Evolutionary conservation across 495 filamentous ascomycete species (phyloP).

Genomic region (Parathielavia appendiculata): DNA sequence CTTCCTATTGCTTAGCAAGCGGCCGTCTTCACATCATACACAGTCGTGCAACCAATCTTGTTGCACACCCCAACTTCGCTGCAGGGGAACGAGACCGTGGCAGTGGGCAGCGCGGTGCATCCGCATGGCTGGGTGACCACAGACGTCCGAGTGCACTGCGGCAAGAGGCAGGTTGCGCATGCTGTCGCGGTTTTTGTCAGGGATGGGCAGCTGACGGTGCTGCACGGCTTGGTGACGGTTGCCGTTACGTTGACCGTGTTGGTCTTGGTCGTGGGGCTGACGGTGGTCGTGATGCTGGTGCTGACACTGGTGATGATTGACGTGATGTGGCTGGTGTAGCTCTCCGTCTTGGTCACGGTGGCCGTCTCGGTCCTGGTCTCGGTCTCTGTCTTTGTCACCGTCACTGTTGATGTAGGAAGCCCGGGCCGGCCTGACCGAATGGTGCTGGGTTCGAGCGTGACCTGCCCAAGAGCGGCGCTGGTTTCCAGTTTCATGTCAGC

Average conservation of each 20-base stretch:
- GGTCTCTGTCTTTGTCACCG: slow-evolving; percentile 15
- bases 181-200: slow-evolving; percentile 25
- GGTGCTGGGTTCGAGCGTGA: slow-evolving; percentile 26
- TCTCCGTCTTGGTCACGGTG: slow-evolving; percentile 16
- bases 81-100: slow-evolving; percentile 26
- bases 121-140: slow-evolving; percentile 25
- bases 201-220: slow-evolving; percentile 13
- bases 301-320: slow-evolving; percentile 3
- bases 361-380: slow-evolving; percentile 15
- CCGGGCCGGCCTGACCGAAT: slow-evolving; percentile 14
- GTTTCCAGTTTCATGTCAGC: neutral
- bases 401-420: slow-evolving; percentile 4
- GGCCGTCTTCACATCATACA: slow-evolving; percentile 24
- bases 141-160: slow-evolving; percentile 28
- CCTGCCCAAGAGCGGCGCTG: slow-evolving; percentile 26
- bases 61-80: slow-evolving; percentile 21
- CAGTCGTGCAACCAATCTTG: slow-evolving; percentile 32
- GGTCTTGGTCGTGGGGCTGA: slow-evolving; percentile 11
- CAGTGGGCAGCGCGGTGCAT: slow-evolving; percentile 26
- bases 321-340: slow-evolving; percentile 16
- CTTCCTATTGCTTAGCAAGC: slow-evolving; percentile 16
- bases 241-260: slow-evolving; percentile 3
- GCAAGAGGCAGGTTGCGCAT: slow-evolving; percentile 27
- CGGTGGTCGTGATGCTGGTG: slow-evolving; percentile 6
- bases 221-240: slow-evolving; percentile 15